These are phyloP conservation scores for Aphanocladium album DNA, from an alignment of 2,329 filamentous ascomycete species.

Conservation along the genomic window DNA sequence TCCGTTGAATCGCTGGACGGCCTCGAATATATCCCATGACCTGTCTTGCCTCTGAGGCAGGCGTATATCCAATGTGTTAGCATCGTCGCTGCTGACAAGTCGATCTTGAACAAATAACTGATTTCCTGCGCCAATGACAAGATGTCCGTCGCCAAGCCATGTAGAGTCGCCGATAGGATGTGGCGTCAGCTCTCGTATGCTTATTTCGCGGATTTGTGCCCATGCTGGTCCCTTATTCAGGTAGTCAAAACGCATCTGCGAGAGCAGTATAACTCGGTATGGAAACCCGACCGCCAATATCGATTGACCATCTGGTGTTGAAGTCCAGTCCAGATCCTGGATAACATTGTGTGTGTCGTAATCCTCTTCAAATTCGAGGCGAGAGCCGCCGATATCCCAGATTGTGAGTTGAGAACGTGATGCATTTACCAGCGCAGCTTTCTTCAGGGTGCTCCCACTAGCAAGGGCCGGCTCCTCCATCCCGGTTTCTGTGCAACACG, in stretches of 20 bases:
- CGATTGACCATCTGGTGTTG: slow-evolving; percentile 81
- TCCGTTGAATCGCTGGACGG: slow-evolving; percentile 79
- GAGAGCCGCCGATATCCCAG: slow-evolving; percentile 79
- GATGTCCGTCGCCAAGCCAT: slow-evolving; percentile 79
- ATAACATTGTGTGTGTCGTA: slow-evolving; percentile 71
- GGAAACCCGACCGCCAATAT: slow-evolving; percentile 90
- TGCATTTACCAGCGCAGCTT: slow-evolving; percentile 75
- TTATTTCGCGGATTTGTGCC: slow-evolving; percentile 78
- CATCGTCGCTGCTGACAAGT: slow-evolving; percentile 59
- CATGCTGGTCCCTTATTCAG: slow-evolving; percentile 84
- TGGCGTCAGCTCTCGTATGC: slow-evolving; percentile 73
- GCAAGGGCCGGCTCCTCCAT: slow-evolving; percentile 68
- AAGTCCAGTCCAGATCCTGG: slow-evolving; percentile 88
- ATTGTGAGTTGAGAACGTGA: slow-evolving; percentile 73
- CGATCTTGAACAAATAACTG: slow-evolving; percentile 84
- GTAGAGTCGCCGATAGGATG: slow-evolving; percentile 90
- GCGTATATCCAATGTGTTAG: slow-evolving; percentile 49
- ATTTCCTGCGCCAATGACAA: slow-evolving; percentile 86
- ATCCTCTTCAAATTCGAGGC: slow-evolving; percentile 74
- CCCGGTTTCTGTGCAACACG: slow-evolving; percentile 75
- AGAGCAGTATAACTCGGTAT: slow-evolving; percentile 75
- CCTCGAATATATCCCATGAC: slow-evolving; percentile 68
- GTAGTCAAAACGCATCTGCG: slow-evolving; percentile 89
- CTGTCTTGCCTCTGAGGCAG: slow-evolving; percentile 44
- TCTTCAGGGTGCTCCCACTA: slow-evolving; percentile 81